Evolutionary conservation across 2,329 filamentous ascomycete genomes (phyloP), one percentile per base, ranked within the genome.

Genomic region (Colletotrichum sp.): DNA sequence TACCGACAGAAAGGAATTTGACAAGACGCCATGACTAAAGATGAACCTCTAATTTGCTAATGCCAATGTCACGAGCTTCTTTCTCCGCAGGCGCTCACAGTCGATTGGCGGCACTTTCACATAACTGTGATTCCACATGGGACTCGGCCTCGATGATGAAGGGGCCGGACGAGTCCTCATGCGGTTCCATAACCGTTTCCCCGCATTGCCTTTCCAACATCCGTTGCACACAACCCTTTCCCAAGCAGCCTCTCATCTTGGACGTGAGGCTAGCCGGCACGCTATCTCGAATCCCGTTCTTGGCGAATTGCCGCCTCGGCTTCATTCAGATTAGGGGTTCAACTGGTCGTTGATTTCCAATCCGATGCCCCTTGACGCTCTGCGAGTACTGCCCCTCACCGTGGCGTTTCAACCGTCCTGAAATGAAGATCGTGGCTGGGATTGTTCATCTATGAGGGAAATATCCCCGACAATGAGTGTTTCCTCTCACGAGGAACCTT

Each of bases 1-100:
- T 68, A 75, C 73, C 73, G 69, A 64, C 64, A 22, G 63, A 59
- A 26, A 68, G 63, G 73, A n/a, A 22, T 26, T 32, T 72, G 73
- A 68, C 73, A 68, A 57, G 73, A 75, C 69, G 69, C 73, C 64
- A 75, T 75, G 39, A 73, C 57, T 63, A 68, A 72, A 75, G 22
- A 65, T 26, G 59, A 59, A 73, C 69, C 32, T 32, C 34, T 24
- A 26, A 64, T 64, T 73, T 75, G 73, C 63, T 68, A 75, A 73
- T 75, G 73, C 69, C 73, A 75, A 75, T 59, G 34, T 64, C 69
- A 39, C 55, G 67, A 72, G 63, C 68, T 60, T 28, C 36, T 68
- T 48, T 68, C 69, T 68, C 72, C 72, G 69, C 68, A 75, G 55
- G 30, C 30, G 28, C 66, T 57, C 66, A 34, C 34, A 30, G 24